Evolutionary conservation across 179 eudicot genomes (phyloP).

Genomic region (Camellia oleifera): DNA sequence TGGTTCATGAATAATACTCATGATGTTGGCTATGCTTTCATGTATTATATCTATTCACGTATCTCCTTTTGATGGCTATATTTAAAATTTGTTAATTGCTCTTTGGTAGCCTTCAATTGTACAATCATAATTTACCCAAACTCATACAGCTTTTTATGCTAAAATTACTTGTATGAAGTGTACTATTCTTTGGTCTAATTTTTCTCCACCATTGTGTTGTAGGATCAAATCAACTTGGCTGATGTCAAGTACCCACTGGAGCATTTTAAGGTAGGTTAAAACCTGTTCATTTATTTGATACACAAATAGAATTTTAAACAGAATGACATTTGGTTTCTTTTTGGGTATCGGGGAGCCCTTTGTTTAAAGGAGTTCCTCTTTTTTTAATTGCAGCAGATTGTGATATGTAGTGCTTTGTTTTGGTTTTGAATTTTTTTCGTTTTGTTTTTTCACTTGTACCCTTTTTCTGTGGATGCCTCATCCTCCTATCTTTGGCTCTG

Average conservation of each 20-base stretch:
- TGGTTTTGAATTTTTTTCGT: too few relatives aligned
- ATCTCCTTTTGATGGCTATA: not conserved
- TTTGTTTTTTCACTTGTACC: too few relatives aligned
- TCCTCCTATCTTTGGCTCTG: too few relatives aligned
- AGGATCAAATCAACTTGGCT: slow-evolving; percentile 84
- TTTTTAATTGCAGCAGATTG: too few relatives aligned
- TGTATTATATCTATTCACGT: not conserved
- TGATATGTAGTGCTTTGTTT: too few relatives aligned
- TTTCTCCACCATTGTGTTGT: slow-evolving; percentile 23
- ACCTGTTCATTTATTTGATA: not conserved
- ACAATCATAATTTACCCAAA: not conserved
- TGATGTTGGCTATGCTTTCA: not conserved
- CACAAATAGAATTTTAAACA: not conserved
- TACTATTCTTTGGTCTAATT: slow-evolving; percentile 11
- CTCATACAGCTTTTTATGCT: not conserved
- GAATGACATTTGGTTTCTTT: too few relatives aligned
- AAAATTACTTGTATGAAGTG: not conserved
- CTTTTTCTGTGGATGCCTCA: too few relatives aligned
- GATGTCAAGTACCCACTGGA: slow-evolving; percentile 82
- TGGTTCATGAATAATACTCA: not conserved
- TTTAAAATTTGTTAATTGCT: not conserved
- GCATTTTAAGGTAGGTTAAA: slow-evolving; percentile 67
- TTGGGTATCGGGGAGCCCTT: too few relatives aligned
- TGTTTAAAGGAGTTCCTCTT: too few relatives aligned
- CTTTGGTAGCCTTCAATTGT: not conserved